Percentiles rank a stretch among this genome's conserved stretches.
Conservation (phyloP, 371 early-diverging fungal species). For the Haplosporangium sp. region DNA sequence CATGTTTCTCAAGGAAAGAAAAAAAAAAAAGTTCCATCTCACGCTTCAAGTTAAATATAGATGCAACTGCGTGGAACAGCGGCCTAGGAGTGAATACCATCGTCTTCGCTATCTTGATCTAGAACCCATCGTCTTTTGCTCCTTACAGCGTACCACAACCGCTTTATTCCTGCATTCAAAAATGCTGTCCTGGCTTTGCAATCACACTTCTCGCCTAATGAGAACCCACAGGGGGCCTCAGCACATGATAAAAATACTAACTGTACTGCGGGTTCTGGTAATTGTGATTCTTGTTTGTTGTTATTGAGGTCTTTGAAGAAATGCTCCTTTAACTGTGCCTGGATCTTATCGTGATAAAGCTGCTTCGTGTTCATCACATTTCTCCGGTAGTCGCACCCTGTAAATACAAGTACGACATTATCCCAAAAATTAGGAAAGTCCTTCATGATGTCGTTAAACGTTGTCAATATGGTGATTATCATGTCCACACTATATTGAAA, state of each 20-base stretch:
- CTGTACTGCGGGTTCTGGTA: slow-evolving; percentile 18
- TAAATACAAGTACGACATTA: slow-evolving; percentile 65
- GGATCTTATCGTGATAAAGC: slow-evolving; percentile 41
- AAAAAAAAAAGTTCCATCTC: not conserved
- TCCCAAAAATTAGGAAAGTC: slow-evolving; percentile 63
- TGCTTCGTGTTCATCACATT: slow-evolving; percentile 51
- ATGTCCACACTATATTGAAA: slow-evolving; percentile 45
- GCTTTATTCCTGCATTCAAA: slow-evolving; percentile 46
- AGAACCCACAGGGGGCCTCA: slow-evolving; percentile 43
- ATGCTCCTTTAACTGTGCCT: slow-evolving; percentile 33
- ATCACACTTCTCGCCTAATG: slow-evolving; percentile 45
- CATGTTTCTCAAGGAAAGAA: not conserved
- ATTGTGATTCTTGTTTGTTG: not conserved
- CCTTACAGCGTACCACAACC: slow-evolving; percentile 46
- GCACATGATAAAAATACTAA: slow-evolving; percentile 52
- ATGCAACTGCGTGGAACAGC: not conserved
- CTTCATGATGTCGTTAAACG: slow-evolving; percentile 63
- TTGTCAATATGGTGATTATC: slow-evolving; percentile 56
- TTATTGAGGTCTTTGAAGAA: slow-evolving; percentile 28
- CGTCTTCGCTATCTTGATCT: slow-evolving; percentile 35
- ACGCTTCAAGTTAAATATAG: no score
- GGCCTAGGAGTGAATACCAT: slow-evolving; percentile 16
- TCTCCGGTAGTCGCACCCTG: slow-evolving; percentile 61
- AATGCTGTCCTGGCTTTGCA: slow-evolving; percentile 40
- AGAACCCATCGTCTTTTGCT: slow-evolving; percentile 47